Percentiles rank a stretch among this genome's conserved stretches.
These are phyloP conservation scores for Aspergillus vadensis DNA, from an alignment of 2,329 filamentous ascomycete genomes.

Conservation along the genomic window DNA sequence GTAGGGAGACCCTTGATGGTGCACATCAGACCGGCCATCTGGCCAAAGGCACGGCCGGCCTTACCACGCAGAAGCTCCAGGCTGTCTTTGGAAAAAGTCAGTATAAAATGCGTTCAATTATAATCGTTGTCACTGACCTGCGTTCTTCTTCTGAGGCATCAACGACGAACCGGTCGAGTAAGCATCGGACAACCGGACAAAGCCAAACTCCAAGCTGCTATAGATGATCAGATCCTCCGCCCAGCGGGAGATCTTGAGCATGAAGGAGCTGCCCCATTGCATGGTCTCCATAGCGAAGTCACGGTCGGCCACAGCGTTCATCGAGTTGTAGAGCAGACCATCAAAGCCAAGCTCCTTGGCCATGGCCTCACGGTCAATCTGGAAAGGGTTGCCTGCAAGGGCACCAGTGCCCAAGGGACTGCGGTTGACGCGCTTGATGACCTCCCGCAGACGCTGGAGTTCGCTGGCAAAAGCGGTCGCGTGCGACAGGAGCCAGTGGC, in stretches of 20 bases:
- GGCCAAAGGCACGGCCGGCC: conserved; percentile 73
- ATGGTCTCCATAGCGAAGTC: conserved; percentile 83
- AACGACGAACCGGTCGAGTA: conserved; percentile 76
- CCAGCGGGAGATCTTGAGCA: conserved; percentile 78
- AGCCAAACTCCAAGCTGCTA: conserved; percentile 73
- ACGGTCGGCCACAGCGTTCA: conserved; percentile 73
- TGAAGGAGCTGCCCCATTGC: conserved; percentile 76
- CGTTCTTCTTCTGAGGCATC: conserved; percentile 86
- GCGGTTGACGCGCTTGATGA: conserved; percentile 72
- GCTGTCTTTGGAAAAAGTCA: conserved; percentile 53
- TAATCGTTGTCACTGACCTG: conserved; percentile 22
- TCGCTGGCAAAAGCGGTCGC: conserved; percentile 71
- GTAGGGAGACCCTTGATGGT: conserved; percentile 74
- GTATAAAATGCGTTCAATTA: background rate
- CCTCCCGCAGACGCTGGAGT: conserved; percentile 73
- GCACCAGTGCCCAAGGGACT: conserved; percentile 73
- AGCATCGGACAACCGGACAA: conserved; percentile 73
- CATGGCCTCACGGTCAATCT: conserved; percentile 77
- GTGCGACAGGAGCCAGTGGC: conserved; percentile 78
- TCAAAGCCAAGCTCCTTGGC: conserved; percentile 80
- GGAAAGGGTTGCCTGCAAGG: conserved; percentile 78
- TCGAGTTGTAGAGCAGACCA: conserved; percentile 72
- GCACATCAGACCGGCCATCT: conserved; percentile 78
- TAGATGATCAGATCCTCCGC: conserved; percentile 87
- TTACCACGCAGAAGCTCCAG: conserved; percentile 78